Evolutionary conservation across 2,329 filamentous ascomycete species (phyloP).

Genomic region (Dothistroma pini): DNA sequence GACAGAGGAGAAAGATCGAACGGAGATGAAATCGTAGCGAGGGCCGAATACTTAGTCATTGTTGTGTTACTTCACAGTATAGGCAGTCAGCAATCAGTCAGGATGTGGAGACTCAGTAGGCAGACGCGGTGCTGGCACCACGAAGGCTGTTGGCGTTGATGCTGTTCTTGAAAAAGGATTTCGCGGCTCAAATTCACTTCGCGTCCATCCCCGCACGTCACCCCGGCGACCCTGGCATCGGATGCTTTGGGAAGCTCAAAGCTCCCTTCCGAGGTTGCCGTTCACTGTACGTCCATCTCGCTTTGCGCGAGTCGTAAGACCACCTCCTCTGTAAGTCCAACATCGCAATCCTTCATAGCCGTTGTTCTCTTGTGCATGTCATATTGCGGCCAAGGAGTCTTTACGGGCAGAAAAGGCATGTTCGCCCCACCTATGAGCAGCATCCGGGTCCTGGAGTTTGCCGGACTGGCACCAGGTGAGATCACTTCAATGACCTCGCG

Average conservation of each 20-base stretch:
- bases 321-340: not conserved
- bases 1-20: not conserved
- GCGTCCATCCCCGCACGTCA: not conserved
- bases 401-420: conserved; percentile 5
- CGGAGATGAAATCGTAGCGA: not conserved
- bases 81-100: not conserved
- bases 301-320: not conserved
- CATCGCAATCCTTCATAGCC: not conserved
- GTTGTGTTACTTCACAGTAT: not conserved
- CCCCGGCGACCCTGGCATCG: not conserved
- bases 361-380: not conserved
- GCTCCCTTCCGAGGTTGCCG: not conserved
- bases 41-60: not conserved
- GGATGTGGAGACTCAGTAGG: not conserved
- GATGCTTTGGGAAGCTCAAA: not conserved
- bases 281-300: not conserved
- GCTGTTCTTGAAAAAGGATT: not conserved
- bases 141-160: not conserved
- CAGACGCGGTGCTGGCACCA: not conserved
- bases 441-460: conserved; percentile 63
- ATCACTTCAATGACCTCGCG: not conserved
- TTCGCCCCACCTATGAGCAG: conserved; percentile 51
- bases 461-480: conserved; percentile 57
- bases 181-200: not conserved
- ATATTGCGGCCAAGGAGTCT: conserved; percentile 5